Evolutionary conservation across 179 eudicot species (phyloP).

Genomic region (Silene coronaria): DNA sequence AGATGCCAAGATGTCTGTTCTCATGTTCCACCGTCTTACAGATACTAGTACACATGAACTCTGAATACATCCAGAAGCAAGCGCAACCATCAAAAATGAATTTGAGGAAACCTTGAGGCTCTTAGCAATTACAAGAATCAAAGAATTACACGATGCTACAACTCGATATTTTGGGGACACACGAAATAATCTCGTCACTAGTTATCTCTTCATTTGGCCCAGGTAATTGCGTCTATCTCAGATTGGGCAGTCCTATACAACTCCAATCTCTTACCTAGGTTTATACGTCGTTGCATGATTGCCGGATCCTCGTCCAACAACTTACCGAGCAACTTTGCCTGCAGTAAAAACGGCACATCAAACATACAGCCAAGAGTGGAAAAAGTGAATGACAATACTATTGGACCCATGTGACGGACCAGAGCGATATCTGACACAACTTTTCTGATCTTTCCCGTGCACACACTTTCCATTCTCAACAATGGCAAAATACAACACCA

Average conservation of each 20-base stretch:
- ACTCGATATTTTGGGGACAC: not conserved
- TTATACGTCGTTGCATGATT: constrained; percentile 57
- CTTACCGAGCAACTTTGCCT: constrained; percentile 57
- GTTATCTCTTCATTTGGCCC: constrained; percentile 47
- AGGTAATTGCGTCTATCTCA: constrained; percentile 70
- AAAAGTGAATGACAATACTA: not conserved
- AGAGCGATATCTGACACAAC: no score
- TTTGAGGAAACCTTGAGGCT: constrained; percentile 15
- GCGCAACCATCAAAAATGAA: constrained; percentile 16
- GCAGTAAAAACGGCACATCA: constrained; percentile 9
- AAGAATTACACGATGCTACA: constrained; percentile 27
- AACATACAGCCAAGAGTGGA: not conserved
- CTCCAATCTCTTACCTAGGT: constrained; percentile 66
- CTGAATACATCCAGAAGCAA: not conserved
- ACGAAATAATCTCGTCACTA: not conserved
- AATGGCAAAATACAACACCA: no score
- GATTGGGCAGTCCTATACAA: constrained; percentile 66
- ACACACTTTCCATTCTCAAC: no score
- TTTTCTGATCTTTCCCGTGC: no score
- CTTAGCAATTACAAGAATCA: constrained; percentile 26
- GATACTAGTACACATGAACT: constrained; percentile 11
- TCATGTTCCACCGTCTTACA: constrained; percentile 21
- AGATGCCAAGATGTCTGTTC: not conserved
- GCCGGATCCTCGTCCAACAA: constrained; percentile 84
- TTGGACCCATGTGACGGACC: no score